Conservation (phyloP, 176 grass and related monocot species). For the Chrysopogon serrulatus region DNA sequence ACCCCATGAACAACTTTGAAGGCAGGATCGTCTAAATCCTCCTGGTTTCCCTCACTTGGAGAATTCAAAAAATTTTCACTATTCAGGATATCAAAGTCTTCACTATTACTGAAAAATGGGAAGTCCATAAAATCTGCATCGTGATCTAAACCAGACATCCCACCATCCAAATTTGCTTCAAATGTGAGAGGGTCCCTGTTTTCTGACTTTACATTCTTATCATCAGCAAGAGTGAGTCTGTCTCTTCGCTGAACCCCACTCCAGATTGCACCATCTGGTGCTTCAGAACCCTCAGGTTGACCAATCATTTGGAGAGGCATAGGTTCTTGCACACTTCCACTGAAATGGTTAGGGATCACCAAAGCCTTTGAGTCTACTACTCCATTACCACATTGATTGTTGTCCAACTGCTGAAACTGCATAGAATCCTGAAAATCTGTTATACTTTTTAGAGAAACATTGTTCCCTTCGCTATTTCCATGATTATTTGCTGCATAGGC, state of each 20-base stretch:
- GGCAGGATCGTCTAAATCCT: constrained; percentile 36
- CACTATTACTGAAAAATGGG: constrained; percentile 43
- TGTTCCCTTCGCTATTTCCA: constrained; percentile 27
- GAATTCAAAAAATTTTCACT: constrained; percentile 60
- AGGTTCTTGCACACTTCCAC: constrained; percentile 20
- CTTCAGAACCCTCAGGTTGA: constrained; percentile 39
- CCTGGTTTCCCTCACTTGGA: constrained; percentile 48
- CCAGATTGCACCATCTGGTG: constrained; percentile 39
- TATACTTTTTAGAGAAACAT: constrained; percentile 36
- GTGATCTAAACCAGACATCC: constrained; percentile 37
- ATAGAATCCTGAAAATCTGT: constrained; percentile 40
- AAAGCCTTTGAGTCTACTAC: constrained; percentile 28
- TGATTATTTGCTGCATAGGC: constrained; percentile 19
- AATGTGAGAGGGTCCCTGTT: constrained; percentile 25
- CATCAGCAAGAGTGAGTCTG: constrained; percentile 22
- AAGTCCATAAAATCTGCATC: constrained; percentile 63
- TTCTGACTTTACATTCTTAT: constrained; percentile 34
- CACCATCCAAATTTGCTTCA: constrained; percentile 37
- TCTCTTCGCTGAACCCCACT: constrained; percentile 23
- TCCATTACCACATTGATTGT: constrained; percentile 35
- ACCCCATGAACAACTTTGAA: constrained; percentile 8
- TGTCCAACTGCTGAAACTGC: constrained; percentile 35
- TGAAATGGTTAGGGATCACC: constrained; percentile 34
- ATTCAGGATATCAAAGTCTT: constrained; percentile 55
- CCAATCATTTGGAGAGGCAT: neutral